Percentiles rank a stretch among this genome's conserved stretches.
Evolutionary conservation across 306 rosid species (phyloP).

Genomic region (Sindora glabra): DNA sequence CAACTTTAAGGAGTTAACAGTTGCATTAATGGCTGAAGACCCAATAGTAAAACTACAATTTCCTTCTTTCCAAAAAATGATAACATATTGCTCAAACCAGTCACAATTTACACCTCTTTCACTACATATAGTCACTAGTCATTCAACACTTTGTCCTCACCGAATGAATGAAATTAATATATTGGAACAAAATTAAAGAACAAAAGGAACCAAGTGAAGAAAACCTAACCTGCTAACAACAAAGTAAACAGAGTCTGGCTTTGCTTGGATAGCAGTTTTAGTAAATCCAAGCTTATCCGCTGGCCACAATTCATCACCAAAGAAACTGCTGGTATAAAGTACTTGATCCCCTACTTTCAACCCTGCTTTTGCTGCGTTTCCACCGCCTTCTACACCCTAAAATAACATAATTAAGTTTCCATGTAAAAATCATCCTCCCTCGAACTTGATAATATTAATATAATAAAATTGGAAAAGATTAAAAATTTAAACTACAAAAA

Average conservation of each 20-base stretch:
- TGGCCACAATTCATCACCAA: conserved; percentile 99
- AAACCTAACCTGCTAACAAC: conserved; percentile 98
- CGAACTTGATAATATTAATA: neutral
- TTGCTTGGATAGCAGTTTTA: conserved; percentile 91
- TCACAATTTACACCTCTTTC: neutral
- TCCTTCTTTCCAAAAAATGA: neutral
- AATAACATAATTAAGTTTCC: neutral
- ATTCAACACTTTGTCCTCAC: neutral
- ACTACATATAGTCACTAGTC: neutral
- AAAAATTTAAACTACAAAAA: neutral
- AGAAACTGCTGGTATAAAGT: conserved; percentile 91
- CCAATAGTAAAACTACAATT: neutral
- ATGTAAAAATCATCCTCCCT: conserved; percentile 12
- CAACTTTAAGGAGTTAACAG: neutral
- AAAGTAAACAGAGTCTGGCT: conserved; percentile 91
- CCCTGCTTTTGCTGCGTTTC: conserved; percentile 96
- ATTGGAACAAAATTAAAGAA: conserved; percentile 1
- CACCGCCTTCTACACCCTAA: conserved; percentile 92
- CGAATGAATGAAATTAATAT: conserved; percentile 5
- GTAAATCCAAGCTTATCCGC: conserved; percentile 98
- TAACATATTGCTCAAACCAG: neutral
- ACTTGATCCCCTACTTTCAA: conserved; percentile 87
- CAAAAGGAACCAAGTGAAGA: neutral
- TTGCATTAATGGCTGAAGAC: neutral
- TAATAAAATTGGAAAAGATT: neutral